phyloP scores from a whole-genome alignment of 2,329 filamentous ascomycete species.

The Juglanconis sp. region DNA sequence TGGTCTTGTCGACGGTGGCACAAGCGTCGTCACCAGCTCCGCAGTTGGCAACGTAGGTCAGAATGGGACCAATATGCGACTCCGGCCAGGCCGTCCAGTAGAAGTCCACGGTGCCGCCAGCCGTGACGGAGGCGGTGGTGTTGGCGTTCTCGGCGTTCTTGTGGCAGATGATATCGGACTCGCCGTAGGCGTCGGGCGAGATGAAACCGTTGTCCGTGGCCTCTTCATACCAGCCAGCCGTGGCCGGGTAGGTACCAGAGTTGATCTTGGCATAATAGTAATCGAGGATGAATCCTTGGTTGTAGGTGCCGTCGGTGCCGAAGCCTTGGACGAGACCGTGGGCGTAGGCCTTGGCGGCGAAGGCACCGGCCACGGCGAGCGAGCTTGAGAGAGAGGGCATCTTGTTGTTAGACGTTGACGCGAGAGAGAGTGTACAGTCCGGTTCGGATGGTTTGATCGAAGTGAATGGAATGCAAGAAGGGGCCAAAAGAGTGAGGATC shows the following conservation, averaged over 20 bases:
- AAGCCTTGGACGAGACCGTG: slow-evolving; percentile 48
- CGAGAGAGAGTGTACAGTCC: not conserved
- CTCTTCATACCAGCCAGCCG: slow-evolving; percentile 30
- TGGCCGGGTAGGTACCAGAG: slow-evolving; percentile 20
- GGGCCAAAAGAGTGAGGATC: slow-evolving; percentile 12
- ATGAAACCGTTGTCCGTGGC: slow-evolving; percentile 22
- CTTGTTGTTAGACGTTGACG: slow-evolving; percentile 6
- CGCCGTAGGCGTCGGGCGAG: slow-evolving; percentile 1
- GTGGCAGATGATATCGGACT: slow-evolving; percentile 15
- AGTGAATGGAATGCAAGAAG: slow-evolving; percentile 1
- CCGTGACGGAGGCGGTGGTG: slow-evolving; percentile 13
- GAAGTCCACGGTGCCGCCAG: slow-evolving; percentile 20
- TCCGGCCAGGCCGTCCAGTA: slow-evolving; percentile 30
- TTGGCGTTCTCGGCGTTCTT: slow-evolving; percentile 15
- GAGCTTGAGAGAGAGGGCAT: slow-evolving; percentile 21
- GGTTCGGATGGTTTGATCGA: not conserved
- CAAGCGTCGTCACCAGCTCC: slow-evolving; percentile 26
- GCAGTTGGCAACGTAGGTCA: slow-evolving; percentile 29
- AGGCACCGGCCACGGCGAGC: slow-evolving; percentile 22
- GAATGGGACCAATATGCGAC: slow-evolving; percentile 28
- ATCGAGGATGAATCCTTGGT: slow-evolving; percentile 29
- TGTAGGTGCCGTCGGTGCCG: slow-evolving; percentile 39
- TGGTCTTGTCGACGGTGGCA: slow-evolving; percentile 28
- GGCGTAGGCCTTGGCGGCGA: slow-evolving; percentile 27
- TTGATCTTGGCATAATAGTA: slow-evolving; percentile 32